A percentile compares a stretch with the other conserved stretches of the same genome.
phyloP scores from a whole-genome alignment of 139 green algal species.

The Eudorina sp. region DNA sequence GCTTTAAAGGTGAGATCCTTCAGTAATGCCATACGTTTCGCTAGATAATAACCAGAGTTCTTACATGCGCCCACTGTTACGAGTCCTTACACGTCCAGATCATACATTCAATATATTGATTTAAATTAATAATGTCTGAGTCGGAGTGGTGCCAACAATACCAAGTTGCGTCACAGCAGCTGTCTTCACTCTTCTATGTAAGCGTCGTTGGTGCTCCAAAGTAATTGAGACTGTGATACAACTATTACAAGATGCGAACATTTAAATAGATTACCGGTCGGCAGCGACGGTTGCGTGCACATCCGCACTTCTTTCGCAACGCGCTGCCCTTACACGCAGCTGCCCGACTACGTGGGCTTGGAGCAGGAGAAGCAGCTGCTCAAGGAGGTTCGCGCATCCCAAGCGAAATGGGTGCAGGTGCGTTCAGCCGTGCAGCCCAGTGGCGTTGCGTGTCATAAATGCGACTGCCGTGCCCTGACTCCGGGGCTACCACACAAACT shows the following conservation, averaged over 20 bases:
- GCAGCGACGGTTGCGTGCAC: not conserved
- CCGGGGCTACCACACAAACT: too few species aligned
- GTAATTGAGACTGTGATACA: not conserved
- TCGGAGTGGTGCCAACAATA: not conserved
- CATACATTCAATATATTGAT: too few species aligned
- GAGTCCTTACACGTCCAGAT: too few species aligned
- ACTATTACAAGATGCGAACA: not conserved
- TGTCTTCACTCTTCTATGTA: conserved; percentile 32
- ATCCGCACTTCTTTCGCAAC: not conserved
- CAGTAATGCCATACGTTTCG: too few species aligned
- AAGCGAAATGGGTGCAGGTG: conserved; percentile 73
- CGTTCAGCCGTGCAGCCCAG: not conserved
- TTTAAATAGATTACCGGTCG: not conserved
- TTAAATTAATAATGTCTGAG: not conserved
- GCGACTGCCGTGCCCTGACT: too few species aligned
- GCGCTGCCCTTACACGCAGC: conserved; percentile 39
- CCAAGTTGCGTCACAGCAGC: conserved; percentile 17
- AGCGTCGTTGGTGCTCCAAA: not conserved
- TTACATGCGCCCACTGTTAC: too few species aligned
- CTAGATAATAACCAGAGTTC: too few species aligned
- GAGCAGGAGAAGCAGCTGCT: conserved; percentile 60
- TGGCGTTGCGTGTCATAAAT: too few species aligned
- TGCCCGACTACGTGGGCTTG: conserved; percentile 63
- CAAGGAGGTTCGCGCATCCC: conserved; percentile 32
- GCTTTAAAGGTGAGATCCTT: too few species aligned